Base-by-base conservation (phyloP, 257 asterid species). In the Coffea eugenioides region DNA sequence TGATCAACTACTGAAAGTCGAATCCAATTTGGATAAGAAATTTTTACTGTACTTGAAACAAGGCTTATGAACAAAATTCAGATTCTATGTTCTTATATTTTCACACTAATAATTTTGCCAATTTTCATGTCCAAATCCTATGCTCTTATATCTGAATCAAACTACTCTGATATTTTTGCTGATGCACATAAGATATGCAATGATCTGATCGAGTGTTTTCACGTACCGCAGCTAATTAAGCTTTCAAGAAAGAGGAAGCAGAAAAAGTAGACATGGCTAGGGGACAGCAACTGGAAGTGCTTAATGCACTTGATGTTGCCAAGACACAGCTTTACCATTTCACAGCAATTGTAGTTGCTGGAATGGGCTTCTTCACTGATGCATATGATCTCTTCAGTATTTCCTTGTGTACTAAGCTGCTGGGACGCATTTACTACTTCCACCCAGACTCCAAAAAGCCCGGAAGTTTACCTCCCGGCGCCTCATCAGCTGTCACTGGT, bases 351-450 rank as follows among this genome's bases (percentile, higher is more conserved):
- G 80, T 90, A 49, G 80, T 90, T 34, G 91, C 95, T 62, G 95
- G 95, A 1, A 90, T 90, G 95, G 95, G 95, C 0, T 90, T 90
- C 72, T 90, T 90, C 88, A 89, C 95, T 1, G 95, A 89, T 73
- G 91, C 95, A 1, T 90, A 90, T 20, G 95, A 90, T 73, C 92
- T 90, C 6, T 90, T 90, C 81, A 86, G 92, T 80, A 87, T 90
- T 43, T 90, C 94, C 1, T 87, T 90, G 6, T 92, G 89, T 80
- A 90, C 94, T 2, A 90, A 90, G 68, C 71, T 90, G 87, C 88
- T 90, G 36, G 95, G 95, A 72, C 89, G 95, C 16, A 88, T 90
- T 31, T 90, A 90, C 79, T 90, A 90, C 81, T 89, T 86, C 43
- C 82, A 59, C 1, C 86, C 80, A 4, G 91, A 92, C 23, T 62